Percentiles rank a stretch among this genome's conserved stretches.
Conservation (phyloP, 106 monocot species). For the Xerophyta viscosa region DNA sequence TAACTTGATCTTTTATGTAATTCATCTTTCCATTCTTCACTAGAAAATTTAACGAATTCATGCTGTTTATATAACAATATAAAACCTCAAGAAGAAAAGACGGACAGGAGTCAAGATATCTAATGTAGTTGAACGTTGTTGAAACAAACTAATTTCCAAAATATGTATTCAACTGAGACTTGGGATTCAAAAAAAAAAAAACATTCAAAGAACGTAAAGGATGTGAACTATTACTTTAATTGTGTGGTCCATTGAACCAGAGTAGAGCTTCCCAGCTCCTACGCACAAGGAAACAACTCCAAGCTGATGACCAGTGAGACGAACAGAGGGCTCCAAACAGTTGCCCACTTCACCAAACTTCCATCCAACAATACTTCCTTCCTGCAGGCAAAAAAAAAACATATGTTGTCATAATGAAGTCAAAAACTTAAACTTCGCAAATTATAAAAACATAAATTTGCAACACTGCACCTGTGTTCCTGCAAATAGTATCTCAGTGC, state of each 20-base stretch:
- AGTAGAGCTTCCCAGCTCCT: neutral
- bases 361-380: constrained; percentile 9
- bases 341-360: neutral
- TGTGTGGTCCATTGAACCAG: constrained; percentile 5
- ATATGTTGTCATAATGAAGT: neutral
- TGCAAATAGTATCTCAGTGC: constrained; percentile 2
- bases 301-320: constrained; percentile 2
- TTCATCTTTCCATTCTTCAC: too few relatives aligned
- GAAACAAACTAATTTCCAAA: too few relatives aligned
- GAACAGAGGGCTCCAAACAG: neutral
- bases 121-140: too few relatives aligned
- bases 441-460: neutral
- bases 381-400: neutral
- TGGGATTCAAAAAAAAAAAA: neutral
- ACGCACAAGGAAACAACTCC: constrained; percentile 1
- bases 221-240: neutral
- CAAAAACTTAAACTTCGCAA: too few relatives aligned
- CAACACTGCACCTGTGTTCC: constrained; percentile 1
- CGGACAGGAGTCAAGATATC: too few relatives aligned
- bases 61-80: too few relatives aligned
- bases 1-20: too few relatives aligned
- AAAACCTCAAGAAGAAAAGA: too few relatives aligned
- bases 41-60: too few relatives aligned
- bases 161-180: neutral
- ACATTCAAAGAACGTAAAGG: neutral